Conservation (phyloP, 2,329 filamentous ascomycete genomes). For the Hypomyces perniciosus region DNA sequence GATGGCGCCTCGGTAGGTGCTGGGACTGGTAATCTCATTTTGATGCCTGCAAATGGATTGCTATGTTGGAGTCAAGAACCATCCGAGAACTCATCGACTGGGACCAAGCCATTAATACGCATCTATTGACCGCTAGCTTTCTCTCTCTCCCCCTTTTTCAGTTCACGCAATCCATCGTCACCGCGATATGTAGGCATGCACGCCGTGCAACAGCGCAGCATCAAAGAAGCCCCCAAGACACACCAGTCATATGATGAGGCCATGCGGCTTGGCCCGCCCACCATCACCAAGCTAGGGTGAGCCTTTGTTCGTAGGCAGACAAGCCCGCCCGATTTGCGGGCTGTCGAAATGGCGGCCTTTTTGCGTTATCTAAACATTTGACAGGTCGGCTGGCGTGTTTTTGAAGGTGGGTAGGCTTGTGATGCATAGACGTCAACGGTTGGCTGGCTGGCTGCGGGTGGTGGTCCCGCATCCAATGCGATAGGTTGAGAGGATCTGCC, state of each 20-base stretch:
- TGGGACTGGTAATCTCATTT: constrained; percentile 5
- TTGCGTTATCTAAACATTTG: not conserved
- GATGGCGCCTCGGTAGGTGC: constrained; percentile 7
- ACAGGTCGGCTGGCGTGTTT: not conserved
- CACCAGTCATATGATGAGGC: constrained; percentile 15
- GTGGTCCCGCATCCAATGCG: too few relatives aligned
- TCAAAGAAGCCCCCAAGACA: not conserved
- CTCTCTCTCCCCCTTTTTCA: not conserved
- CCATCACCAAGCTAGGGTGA: not conserved
- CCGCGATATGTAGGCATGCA: not conserved
- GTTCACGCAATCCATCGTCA: not conserved
- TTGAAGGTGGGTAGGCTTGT: too few relatives aligned
- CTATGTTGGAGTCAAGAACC: too few relatives aligned
- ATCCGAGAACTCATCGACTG: not conserved
- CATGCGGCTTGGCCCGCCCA: constrained; percentile 14
- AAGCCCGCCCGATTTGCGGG: not conserved
- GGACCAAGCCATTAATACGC: not conserved
- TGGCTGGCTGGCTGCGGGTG: too few relatives aligned
- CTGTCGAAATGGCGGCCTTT: not conserved
- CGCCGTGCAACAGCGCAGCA: not conserved
- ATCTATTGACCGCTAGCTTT: too few relatives aligned
- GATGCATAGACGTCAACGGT: too few relatives aligned
- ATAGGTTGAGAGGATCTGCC: too few relatives aligned
- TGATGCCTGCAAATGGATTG: not conserved
- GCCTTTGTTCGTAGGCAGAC: not conserved